phyloP scores from a whole-genome alignment of 2,329 filamentous ascomycete genomes.

The Colletotrichum scovillei region DNA sequence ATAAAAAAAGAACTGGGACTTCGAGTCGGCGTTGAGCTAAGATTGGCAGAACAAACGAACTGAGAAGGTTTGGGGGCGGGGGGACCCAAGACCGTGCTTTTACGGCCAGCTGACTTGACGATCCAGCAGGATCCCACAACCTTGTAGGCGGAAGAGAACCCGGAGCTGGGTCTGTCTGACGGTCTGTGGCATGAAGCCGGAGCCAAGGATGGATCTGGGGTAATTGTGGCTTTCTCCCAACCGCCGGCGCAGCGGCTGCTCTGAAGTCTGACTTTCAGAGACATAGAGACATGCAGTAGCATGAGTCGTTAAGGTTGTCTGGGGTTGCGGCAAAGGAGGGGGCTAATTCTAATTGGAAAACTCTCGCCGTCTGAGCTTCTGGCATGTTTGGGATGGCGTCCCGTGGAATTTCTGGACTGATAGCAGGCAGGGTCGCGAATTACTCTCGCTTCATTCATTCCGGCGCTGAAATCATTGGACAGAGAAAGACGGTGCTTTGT shows the following conservation, averaged over 20 bases:
- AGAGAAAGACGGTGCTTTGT: neutral
- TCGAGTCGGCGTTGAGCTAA: neutral
- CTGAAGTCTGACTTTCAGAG: neutral
- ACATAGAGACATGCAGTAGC: slow-evolving; percentile 17
- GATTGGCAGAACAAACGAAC: neutral
- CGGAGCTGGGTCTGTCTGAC: neutral
- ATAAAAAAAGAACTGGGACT: neutral
- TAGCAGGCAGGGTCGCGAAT: neutral
- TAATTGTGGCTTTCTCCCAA: neutral
- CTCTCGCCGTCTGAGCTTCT: slow-evolving; percentile 24
- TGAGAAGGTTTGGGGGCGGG: neutral
- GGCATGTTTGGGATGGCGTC: slow-evolving; percentile 25
- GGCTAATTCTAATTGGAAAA: neutral
- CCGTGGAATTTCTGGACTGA: slow-evolving; percentile 2
- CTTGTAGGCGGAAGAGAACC: neutral
- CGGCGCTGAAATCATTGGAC: neutral
- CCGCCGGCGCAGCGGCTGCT: slow-evolving; percentile 8
- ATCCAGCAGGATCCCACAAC: neutral
- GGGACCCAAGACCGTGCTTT: neutral
- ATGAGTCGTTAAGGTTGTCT: slow-evolving; percentile 33
- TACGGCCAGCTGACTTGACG: slow-evolving; percentile 8
- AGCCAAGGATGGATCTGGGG: slow-evolving; percentile 24
- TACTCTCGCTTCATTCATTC: neutral
- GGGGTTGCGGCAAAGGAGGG: slow-evolving; percentile 16
- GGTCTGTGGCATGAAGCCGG: slow-evolving; percentile 12